Base-by-base conservation (phyloP, 2,329 filamentous ascomycete genomes). In the Trichoderma sp. region DNA sequence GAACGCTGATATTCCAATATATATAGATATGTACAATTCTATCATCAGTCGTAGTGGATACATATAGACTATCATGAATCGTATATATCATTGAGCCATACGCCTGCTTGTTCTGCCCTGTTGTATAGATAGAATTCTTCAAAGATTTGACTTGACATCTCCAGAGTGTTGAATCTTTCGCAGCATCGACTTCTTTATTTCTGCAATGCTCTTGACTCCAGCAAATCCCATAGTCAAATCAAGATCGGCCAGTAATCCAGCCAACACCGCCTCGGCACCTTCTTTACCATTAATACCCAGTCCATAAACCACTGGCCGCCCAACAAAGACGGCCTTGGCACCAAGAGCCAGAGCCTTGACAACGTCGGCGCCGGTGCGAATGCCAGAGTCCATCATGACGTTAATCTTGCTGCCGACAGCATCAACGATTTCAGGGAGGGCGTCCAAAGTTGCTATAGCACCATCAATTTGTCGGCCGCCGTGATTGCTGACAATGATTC, bases 351-450 rank as follows among this genome's bases (percentile, higher is more conserved):
- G 70, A 0, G 82, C 81, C 62, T 84, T 84, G 60, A 84, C 63
- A 2, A 83, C 74, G 64, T 84, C 83, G 3, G 81, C 79, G 0
- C 82, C 83, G 0, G 79, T 81, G 9, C 82, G 77, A 1, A 84
- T 76, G 2, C 83, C 83, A 3, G 81, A 82, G 66, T 84, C 82
- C 21, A 83, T 86, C 57, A 91, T 84, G 24, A 92, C 83, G 0
- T 86, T 86, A n/a, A 91, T 56, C 72, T 84, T 84, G 21, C 85
- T 84, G 2, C 90, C 88, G 0, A 90, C 89, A 0, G 88, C 88
- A 4, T 90, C 87, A 5, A 77, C 78, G 43, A 83, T 83, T 15
- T 82, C 81, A 0, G 82, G 77, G 0, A 73, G 82, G 89, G 83
- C 73, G 89, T 81, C 86, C 67, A 93, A 88, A 0, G 90, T 88